These are phyloP conservation scores for Aspergillus diversus DNA, from an alignment of 495 filamentous ascomycete genomes.

Conservation along the genomic window DNA sequence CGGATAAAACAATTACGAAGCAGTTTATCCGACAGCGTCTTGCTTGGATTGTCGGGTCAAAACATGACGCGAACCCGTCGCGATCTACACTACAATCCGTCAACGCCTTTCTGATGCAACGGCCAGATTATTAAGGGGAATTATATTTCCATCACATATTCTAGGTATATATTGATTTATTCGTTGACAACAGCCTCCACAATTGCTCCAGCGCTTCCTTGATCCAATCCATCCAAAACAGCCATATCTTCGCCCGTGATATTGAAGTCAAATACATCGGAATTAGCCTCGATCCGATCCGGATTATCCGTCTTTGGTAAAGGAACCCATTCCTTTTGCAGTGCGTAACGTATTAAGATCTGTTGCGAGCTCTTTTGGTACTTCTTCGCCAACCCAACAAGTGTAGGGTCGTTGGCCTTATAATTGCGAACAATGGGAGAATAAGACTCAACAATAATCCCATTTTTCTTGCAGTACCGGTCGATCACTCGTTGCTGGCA, in stretches of 20 bases:
- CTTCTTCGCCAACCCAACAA: slow-evolving; percentile 56
- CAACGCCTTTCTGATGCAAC: slow-evolving; percentile 81
- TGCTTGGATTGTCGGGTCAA: slow-evolving; percentile 74
- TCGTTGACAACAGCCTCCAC: slow-evolving; percentile 56
- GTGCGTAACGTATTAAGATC: slow-evolving; percentile 56
- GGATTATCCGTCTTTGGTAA: slow-evolving; percentile 72
- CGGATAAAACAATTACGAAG: slow-evolving; percentile 62
- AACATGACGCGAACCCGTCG: slow-evolving; percentile 77
- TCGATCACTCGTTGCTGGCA: slow-evolving; percentile 64
- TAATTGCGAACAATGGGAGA: slow-evolving; percentile 65
- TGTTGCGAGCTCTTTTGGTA: slow-evolving; percentile 55
- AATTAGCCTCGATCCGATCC: slow-evolving; percentile 66
- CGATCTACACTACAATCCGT: slow-evolving; percentile 82
- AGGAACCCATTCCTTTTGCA: slow-evolving; percentile 73
- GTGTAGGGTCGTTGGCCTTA: slow-evolving; percentile 59
- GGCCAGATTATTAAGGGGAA: slow-evolving; percentile 39
- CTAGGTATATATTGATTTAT: slow-evolving; percentile 26
- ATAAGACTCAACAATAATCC: slow-evolving; percentile 70
- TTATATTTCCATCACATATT: slow-evolving; percentile 15
- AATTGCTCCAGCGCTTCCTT: slow-evolving; percentile 57
- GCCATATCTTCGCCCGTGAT: slow-evolving; percentile 66
- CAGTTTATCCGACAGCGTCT: slow-evolving; percentile 73
- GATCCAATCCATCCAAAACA: slow-evolving; percentile 66
- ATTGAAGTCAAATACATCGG: slow-evolving; percentile 66
- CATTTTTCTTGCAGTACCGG: slow-evolving; percentile 61